A percentile compares a stretch with the other conserved stretches of the same genome.
Evolutionary conservation across 352 stramenopile species (phyloP).

Genomic region (Blastocystis sp.): DNA sequence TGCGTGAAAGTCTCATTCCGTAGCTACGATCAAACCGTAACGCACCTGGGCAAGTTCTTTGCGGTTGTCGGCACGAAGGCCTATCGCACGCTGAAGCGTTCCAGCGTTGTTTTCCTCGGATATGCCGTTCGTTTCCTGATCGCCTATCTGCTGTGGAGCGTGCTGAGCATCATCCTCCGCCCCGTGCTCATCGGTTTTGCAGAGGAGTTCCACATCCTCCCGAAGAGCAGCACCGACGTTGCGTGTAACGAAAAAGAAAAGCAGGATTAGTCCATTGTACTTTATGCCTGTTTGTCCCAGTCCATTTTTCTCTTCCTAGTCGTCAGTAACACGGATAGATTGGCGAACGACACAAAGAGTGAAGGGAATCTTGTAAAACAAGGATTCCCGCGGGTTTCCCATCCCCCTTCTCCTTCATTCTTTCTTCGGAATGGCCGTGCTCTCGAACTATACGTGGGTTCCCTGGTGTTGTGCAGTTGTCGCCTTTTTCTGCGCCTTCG

Average conservation of each 20-base stretch:
- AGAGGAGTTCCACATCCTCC: constrained; percentile 22
- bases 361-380: neutral
- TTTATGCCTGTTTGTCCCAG: neutral
- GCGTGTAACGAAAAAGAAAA: neutral
- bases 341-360: neutral
- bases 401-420: neutral
- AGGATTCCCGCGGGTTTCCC: neutral
- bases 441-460: constrained; percentile 55
- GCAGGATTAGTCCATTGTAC: neutral
- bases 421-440: constrained; percentile 23
- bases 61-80: neutral
- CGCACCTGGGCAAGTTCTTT: neutral
- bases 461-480: constrained; percentile 71
- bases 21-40: neutral
- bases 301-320: neutral
- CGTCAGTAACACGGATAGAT: no score
- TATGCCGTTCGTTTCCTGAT: constrained; percentile 12
- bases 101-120: neutral
- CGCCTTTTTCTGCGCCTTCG: constrained; percentile 74
- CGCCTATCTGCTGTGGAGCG: neutral
- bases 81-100: neutral
- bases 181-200: neutral
- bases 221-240: neutral
- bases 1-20: neutral
- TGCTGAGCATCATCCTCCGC: neutral